Percentiles rank a stretch among this genome's conserved stretches.
These are phyloP conservation scores for Volvox carteri DNA, from an alignment of 163 green algal species.

Conservation along the genomic window DNA sequence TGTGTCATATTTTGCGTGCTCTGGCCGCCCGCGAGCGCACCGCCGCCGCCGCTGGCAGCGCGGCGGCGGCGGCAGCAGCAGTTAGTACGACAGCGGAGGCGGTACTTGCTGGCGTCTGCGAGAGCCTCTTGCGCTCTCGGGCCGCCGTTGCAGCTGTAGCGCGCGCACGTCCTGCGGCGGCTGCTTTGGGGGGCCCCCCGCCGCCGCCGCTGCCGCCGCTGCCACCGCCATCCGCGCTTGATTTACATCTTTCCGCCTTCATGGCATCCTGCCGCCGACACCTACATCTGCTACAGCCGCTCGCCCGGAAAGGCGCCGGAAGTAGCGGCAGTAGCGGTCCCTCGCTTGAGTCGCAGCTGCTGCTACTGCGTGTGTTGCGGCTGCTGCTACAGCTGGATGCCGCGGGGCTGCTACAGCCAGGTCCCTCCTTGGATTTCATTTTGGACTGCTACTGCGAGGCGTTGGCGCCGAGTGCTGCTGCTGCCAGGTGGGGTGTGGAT, in stretches of 20 bases:
- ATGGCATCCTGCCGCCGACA: constrained; percentile 8
- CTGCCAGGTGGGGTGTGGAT: not conserved
- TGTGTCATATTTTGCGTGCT: constrained; percentile 21
- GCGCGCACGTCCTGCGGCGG: no score
- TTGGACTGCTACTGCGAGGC: constrained; percentile 28
- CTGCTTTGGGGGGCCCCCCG: not conserved
- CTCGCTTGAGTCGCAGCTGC: not conserved
- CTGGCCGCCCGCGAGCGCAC: not conserved
- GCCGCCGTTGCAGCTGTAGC: not conserved
- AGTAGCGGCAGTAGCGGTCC: not conserved
- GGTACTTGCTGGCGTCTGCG: constrained; percentile 15
- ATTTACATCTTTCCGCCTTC: constrained; percentile 48
- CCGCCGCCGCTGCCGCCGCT: not conserved
- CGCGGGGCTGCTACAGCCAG: constrained; percentile 17
- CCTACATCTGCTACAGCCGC: constrained; percentile 41
- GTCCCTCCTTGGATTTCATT: not conserved
- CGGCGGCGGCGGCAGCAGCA: not conserved
- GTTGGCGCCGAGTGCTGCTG: not conserved
- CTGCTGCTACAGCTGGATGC: constrained; percentile 49
- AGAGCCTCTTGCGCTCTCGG: constrained; percentile 34
- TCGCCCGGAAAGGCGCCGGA: not conserved
- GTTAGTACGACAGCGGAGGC: constrained; percentile 38
- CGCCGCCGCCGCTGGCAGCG: not conserved
- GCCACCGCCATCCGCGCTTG: not conserved
- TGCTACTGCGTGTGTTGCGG: constrained; percentile 43